These are phyloP conservation scores for Irpex sp. DNA, from an alignment of 1,284 basidiomycete species.

Conservation along the genomic window DNA sequence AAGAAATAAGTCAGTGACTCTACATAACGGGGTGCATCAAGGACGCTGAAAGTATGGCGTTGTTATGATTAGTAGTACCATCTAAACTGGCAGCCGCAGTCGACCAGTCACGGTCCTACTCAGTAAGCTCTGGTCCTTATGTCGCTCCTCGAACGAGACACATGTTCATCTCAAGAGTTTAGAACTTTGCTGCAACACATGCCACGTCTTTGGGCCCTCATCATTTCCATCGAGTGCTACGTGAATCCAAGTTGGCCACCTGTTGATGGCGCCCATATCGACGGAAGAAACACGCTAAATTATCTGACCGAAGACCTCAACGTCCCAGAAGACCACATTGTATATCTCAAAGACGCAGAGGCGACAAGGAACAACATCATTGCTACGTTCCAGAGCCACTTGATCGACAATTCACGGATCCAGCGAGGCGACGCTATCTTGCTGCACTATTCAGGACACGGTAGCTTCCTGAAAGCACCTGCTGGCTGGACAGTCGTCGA, in stretches of 20 bases:
- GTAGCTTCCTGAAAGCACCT: conserved; percentile 8
- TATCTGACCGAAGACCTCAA: conserved; percentile 17
- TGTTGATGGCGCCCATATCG: conserved; percentile 3
- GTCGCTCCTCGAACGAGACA: too few species aligned
- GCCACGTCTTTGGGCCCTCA: neutral
- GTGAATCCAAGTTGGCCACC: conserved; percentile 1
- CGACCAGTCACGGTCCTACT: too few species aligned
- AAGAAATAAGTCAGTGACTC: too few species aligned
- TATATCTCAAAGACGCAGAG: neutral
- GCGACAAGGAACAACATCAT: conserved; percentile 14
- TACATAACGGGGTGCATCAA: too few species aligned
- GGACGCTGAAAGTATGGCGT: too few species aligned
- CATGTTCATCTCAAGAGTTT: too few species aligned
- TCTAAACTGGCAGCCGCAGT: too few species aligned
- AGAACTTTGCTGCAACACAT: neutral
- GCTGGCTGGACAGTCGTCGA: conserved; percentile 3
- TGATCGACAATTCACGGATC: conserved; percentile 15
- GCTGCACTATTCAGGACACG: conserved; percentile 17
- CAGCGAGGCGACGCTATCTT: conserved; percentile 12
- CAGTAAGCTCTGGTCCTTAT: too few species aligned
- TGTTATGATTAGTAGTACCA: too few species aligned
- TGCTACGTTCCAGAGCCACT: conserved; percentile 10
- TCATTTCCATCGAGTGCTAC: conserved; percentile 6
- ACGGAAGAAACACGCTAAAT: neutral
- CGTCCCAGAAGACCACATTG: conserved; percentile 9